Evolutionary conservation across 2,329 filamentous ascomycete genomes (phyloP), one percentile per base, ranked within the genome.

Genomic region (Fusarium sp.): DNA sequence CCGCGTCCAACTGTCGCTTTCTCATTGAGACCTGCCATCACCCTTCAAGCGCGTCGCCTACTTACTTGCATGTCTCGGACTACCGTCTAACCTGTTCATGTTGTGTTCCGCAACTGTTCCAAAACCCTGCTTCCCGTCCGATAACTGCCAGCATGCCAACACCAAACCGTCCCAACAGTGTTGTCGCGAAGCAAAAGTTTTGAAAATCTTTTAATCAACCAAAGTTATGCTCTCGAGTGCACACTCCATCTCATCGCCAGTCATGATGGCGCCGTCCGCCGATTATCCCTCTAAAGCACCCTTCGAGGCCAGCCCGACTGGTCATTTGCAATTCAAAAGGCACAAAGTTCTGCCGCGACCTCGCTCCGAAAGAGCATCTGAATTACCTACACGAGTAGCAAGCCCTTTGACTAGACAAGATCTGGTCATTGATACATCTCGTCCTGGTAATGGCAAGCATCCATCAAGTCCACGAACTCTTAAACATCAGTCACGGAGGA

Each of bases 291-390:
- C 76, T 27, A 71, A 73, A 66, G 63, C 75, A 63, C 64, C 76
- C 59, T 63, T 76, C 46, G 66, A 76, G 63, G 71, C 75, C 56
- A 71, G 66, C 66, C 67, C 76, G 45, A 75, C 72, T 27, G 74
- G 72, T 40, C 79, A 81, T 53, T 78, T 78, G 62, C 81, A 81
- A 66, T 84, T 85, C 77, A 84, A 81, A 71, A 84, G 79, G 70
- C 83, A 85, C 76, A 85, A 85, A 76, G 70, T 78, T 51, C 74
- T 85, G 25, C 83, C 83, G 64, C 79, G 74, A 55, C 80, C 80
- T 44, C 76, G 63, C 14, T 73, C 69, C 59, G 74, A 78, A 43
- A 73, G 71, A 54, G 58, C 66, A 5, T 63, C 68, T 43, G 74
- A 77, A 53, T 63, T 66, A 66, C 73, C 68, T 63, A 68, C 66